Base-by-base conservation (phyloP, 2,329 filamentous ascomycete genomes). In the Colletotrichum lindemuthianum region DNA sequence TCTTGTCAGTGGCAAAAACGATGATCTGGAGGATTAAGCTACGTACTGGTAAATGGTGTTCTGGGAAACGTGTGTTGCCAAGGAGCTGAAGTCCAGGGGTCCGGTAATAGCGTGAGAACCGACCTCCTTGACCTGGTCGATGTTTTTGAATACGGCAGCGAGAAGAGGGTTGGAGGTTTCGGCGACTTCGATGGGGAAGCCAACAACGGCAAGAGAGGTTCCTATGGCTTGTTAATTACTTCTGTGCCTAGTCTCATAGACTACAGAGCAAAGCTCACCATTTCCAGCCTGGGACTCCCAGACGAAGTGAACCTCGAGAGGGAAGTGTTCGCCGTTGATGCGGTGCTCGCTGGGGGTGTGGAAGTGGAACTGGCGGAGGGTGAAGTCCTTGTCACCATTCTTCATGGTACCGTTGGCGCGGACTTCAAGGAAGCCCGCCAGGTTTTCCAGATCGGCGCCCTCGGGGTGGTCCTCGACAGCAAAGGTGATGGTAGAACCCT, bases 341-440 rank as follows among this genome's bases (percentile, higher is more conserved):
- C 81, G 79, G 69, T 89, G 86, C 77, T 89, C 86, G 48, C 83
- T 84, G 0, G 86, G 85, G 0, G 84, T 84, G 70, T 88, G 86
- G 75, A 88, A 86, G 73, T 88, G 86, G 75, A 87, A 88, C 68
- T 88, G 86, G 47, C 75, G 74, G 12, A 87, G 75, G 0, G 67
- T 71, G 72, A 81, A 86, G 11, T 76, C 71, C 16, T 73, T 73
- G 40, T 75, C 77, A 2, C 69, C 75, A 33, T 82, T 72, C 0
- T 69, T 73, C 7, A 85, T 78, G 10, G 78, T 82, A 24, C 84
- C 84, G 49, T 81, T 82, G 33, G 79, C 77, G 34, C 81, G 72
- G 47, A 85, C 80, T 70, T 86, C 79, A 33, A 86, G 76, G 0
- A 83, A 86, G 24, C 79, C 80, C 39, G 83, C 83, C 3, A 84